These are phyloP conservation scores for Mycena leptocephala DNA, from an alignment of 768 basidiomycete species.

Conservation along the genomic window DNA sequence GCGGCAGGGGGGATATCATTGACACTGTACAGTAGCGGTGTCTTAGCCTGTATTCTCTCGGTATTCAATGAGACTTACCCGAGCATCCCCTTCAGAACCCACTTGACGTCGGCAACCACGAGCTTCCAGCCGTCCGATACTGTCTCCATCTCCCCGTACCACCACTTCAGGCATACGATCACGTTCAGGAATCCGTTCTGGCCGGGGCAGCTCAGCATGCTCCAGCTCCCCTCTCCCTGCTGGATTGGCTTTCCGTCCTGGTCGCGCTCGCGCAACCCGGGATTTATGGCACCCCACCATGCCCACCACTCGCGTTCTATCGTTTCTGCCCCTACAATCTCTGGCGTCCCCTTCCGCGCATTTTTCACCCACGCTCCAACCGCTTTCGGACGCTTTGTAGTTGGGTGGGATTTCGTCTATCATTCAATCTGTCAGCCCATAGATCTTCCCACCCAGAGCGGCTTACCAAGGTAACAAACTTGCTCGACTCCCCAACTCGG, in stretches of 20 bases:
- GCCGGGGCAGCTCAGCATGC: neutral
- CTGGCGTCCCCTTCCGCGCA: no score
- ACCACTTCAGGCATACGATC: neutral
- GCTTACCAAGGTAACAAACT: neutral
- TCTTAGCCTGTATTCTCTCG: no score
- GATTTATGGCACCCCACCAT: neutral
- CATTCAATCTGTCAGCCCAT: neutral
- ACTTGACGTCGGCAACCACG: neutral
- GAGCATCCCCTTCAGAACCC: no score
- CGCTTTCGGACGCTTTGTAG: neutral
- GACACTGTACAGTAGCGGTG: no score
- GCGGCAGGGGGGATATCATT: no score
- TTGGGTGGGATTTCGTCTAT: neutral
- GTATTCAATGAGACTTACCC: no score
- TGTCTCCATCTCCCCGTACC: neutral
- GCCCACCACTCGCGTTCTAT: neutral
- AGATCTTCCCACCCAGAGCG: neutral
- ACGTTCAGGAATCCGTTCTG: conserved; percentile 5
- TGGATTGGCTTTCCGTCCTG: neutral
- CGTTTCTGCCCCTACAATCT: neutral
- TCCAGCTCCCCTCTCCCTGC: conserved; percentile 4
- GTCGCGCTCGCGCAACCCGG: neutral
- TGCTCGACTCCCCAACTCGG: neutral
- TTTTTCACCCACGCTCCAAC: no score
- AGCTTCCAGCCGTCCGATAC: neutral